Conservation (phyloP, 2,329 filamentous ascomycete species). For the Colletotrichum siamense region DNA sequence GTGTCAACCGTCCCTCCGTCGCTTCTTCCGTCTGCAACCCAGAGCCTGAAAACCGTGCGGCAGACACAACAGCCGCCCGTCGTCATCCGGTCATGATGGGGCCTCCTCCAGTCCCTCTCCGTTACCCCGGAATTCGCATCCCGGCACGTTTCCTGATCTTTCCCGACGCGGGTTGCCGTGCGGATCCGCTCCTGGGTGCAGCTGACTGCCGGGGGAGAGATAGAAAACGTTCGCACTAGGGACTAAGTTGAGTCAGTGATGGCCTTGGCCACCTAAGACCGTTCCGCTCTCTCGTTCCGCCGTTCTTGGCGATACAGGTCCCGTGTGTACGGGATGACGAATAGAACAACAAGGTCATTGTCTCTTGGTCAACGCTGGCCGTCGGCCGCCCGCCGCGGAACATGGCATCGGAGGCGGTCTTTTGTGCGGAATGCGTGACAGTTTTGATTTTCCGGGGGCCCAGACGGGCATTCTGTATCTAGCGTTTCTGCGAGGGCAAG, state of each 20-base stretch:
- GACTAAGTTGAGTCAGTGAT: background rate
- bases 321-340: background rate
- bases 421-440: background rate
- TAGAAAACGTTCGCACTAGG: background rate
- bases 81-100: background rate
- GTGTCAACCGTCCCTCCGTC: background rate
- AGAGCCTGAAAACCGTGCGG: background rate
- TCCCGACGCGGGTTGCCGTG: background rate
- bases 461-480: background rate
- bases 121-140: background rate
- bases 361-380: background rate
- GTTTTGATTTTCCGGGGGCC: background rate
- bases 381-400: background rate
- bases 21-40: background rate
- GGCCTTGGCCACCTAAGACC: background rate
- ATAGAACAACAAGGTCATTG: background rate
- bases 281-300: background rate
- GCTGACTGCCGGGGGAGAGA: background rate
- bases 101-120: background rate
- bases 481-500: background rate
- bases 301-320: background rate
- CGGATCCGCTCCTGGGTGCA: background rate
- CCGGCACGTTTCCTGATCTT: background rate
- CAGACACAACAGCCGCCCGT: background rate
- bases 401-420: background rate